Conservation (phyloP, 2,329 filamentous ascomycete genomes). For the Piedraia hortae region DNA sequence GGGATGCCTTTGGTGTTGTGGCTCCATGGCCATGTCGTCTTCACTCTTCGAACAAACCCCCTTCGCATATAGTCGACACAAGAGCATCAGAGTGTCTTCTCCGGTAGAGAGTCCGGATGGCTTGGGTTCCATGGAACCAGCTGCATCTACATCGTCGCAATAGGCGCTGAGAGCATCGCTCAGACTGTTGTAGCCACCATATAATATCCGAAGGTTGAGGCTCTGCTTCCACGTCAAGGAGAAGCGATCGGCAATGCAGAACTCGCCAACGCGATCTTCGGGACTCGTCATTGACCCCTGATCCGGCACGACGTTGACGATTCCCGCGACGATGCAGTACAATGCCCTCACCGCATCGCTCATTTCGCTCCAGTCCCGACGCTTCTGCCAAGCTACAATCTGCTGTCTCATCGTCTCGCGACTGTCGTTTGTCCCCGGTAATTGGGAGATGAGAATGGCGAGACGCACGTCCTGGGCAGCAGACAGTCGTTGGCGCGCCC, state of each 20-base stretch:
- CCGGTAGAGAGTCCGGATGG: slow-evolving; percentile 41
- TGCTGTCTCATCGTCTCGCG: slow-evolving; percentile 55
- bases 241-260: slow-evolving; percentile 62
- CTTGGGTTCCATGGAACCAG: slow-evolving; percentile 34
- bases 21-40: slow-evolving; percentile 1
- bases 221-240: slow-evolving; percentile 78
- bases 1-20: no score
- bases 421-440: slow-evolving; percentile 42
- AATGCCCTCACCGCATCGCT: slow-evolving; percentile 57
- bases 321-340: slow-evolving; percentile 71
- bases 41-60: neutral
- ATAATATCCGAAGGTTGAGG: slow-evolving; percentile 80
- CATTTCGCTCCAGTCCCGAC: slow-evolving; percentile 69
- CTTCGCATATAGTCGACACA: slow-evolving; percentile 35
- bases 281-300: slow-evolving; percentile 35
- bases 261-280: slow-evolving; percentile 57
- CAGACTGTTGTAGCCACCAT: slow-evolving; percentile 41
- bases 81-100: slow-evolving; percentile 63
- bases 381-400: slow-evolving; percentile 56
- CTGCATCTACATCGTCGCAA: slow-evolving; percentile 38
- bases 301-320: slow-evolving; percentile 60
- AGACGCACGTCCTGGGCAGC: slow-evolving; percentile 55
- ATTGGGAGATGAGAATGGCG: slow-evolving; percentile 58
- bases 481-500: slow-evolving; percentile 57
- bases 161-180: slow-evolving; percentile 47